Evolutionary conservation across 768 basidiomycete genomes (phyloP), one percentile per base, ranked within the genome.

Genomic region (Dacryopinax spathularia): DNA sequence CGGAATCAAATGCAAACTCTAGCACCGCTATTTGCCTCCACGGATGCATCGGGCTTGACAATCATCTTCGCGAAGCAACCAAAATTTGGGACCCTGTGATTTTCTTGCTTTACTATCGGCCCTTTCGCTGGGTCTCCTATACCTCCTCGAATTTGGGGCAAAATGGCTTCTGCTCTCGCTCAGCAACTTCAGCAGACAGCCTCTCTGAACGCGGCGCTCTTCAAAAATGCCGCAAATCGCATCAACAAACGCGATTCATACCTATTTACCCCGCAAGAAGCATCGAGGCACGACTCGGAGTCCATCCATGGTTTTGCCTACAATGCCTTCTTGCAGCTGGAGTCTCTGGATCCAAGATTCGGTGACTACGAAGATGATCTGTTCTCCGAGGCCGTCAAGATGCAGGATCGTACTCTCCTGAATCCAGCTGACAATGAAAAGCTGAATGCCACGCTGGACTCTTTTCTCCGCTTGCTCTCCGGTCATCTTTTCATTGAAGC

Each of bases 201-300:
- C 9, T 94, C 92, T 5, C 77, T 92, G 33, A 95, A 96, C 74
- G 77, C 86, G 34, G 74, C 82, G 29, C 78, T 92, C 34, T 80
- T 94, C 7, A 56, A 56, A 56, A 56, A 56, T 56, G 48, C 48
- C 25, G 48, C 20, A 27, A 56, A 56, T 20, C 12, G 73, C 70
- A 78, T 83, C 69, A 83, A 87, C 70, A 76, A 37, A 82, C 60
- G 48, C 62, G 83, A 87, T 71, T 94, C 92, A 0, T 97, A 97
- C 76, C 82, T 99, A 34, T 96, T 95, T 73, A 83, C 87, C 15
- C 83, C 86, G 37, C 80, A 81, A 64, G 87, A 89, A 60, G 91
- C 91, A 9, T 85, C 89, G 69, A 77, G 83, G 64, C 88, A 96
- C 72, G 93, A 98, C 74, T 77, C 96, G 64, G 87, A 95, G 71